Evolutionary conservation across 2,329 filamentous ascomycete genomes (phyloP).

Genomic region (Sporothrix brunneoviolacea): DNA sequence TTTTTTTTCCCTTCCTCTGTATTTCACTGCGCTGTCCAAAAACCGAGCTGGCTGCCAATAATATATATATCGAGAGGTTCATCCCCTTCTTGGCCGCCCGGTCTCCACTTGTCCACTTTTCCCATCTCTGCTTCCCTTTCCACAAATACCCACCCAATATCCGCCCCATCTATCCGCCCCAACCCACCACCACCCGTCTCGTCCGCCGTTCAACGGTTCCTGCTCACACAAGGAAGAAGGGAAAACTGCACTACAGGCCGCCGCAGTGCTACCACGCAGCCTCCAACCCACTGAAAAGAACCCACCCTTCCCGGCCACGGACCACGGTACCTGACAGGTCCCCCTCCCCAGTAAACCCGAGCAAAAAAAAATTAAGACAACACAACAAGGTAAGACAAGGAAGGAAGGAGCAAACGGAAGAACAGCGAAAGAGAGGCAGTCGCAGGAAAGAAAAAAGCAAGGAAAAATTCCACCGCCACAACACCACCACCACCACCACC

Average conservation of each 20-base stretch:
- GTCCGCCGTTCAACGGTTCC: conserved; percentile 1
- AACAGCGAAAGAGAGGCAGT: no score
- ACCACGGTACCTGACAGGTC: conserved; percentile 20
- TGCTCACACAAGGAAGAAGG: conserved; percentile 9
- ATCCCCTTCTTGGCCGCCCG: conserved; percentile 13
- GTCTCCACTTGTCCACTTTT: conserved; percentile 19
- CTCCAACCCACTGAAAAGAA: conserved; percentile 15
- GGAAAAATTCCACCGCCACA: neutral
- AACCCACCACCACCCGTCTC: conserved; percentile 14
- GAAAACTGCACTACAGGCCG: conserved; percentile 4
- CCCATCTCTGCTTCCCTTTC: conserved; percentile 8
- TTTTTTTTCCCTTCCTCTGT: neutral
- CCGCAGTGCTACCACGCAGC: conserved; percentile 15
- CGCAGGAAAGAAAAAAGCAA: neutral
- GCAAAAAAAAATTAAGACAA: conserved; percentile 4
- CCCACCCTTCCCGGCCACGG: conserved; percentile 18
- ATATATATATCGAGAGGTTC: conserved; percentile 14
- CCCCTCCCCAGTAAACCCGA: conserved; percentile 9
- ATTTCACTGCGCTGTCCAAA: neutral
- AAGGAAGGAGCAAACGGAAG: neutral
- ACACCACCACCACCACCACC: neutral
- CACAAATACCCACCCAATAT: conserved; percentile 8
- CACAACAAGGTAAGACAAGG: conserved; percentile 11
- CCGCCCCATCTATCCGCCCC: conserved; percentile 12
- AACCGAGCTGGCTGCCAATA: neutral